Evolutionary conservation across 208 protist genomes (phyloP).

Genomic region (Strigomonas galati): DNA sequence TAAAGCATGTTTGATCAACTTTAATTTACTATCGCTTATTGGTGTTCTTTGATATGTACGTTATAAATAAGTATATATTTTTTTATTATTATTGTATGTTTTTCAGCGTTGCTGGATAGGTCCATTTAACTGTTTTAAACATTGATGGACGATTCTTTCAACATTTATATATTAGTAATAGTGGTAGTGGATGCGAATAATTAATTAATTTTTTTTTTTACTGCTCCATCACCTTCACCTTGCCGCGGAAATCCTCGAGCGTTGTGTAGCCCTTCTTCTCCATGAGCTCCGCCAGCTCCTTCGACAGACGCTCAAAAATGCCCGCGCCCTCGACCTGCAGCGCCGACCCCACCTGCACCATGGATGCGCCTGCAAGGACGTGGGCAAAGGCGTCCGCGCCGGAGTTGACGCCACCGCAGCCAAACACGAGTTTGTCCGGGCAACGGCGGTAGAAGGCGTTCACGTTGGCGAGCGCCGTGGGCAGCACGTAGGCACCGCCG

Average conservation of each 20-base stretch:
- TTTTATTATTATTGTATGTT: no score
- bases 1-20: no score
- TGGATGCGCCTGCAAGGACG: slow-evolving; percentile 77
- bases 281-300: slow-evolving; percentile 79
- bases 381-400: slow-evolving; percentile 85
- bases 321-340: slow-evolving; percentile 68
- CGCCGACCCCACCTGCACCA: slow-evolving; percentile 86
- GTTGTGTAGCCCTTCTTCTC: slow-evolving; percentile 81
- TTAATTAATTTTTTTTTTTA: slow-evolving; percentile 20
- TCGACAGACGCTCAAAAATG: slow-evolving; percentile 70
- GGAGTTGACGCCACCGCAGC: slow-evolving; percentile 80
- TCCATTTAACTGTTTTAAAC: background rate
- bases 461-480: slow-evolving; percentile 88
- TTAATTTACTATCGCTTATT: background rate
- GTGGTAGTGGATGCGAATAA: no score
- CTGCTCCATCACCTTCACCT: slow-evolving; percentile 77
- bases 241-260: slow-evolving; percentile 81
- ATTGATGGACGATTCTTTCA: no score
- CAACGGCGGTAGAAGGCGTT: slow-evolving; percentile 86
- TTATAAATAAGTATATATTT: no score
- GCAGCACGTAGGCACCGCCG: slow-evolving; percentile 75
- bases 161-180: no score
- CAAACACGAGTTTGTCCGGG: slow-evolving; percentile 77
- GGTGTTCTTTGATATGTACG: no score
- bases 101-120: no score